Evolutionary conservation across 768 basidiomycete genomes (phyloP).

Genomic region (Trametes elegans): DNA sequence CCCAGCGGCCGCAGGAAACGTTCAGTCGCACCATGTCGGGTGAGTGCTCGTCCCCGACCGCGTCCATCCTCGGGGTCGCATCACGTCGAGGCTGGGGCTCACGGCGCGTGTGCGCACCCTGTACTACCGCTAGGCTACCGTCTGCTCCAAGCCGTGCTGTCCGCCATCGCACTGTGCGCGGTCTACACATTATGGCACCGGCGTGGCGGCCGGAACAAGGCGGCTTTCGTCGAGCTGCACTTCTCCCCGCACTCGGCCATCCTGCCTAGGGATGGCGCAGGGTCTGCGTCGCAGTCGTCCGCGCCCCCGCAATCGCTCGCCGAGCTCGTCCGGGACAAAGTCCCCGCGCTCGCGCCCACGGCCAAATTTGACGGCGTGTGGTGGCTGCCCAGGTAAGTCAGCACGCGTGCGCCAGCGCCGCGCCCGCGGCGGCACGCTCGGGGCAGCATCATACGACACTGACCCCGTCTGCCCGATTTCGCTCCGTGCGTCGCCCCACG

Average conservation of each 20-base stretch:
- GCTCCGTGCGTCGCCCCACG: no score
- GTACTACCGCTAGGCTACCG: no score
- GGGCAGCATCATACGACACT: no score
- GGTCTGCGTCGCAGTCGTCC: not conserved
- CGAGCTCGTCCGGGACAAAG: constrained; percentile 5
- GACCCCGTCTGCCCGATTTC: no score
- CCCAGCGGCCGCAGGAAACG: no score
- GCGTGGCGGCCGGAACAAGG: not conserved
- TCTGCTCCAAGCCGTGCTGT: not conserved
- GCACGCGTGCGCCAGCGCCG: no score
- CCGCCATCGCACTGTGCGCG: not conserved
- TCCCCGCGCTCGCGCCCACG: constrained; percentile 6
- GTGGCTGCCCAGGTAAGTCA: constrained; percentile 25
- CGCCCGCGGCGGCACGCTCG: no score
- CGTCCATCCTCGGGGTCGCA: no score
- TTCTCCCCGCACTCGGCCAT: not conserved
- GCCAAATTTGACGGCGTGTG: constrained; percentile 16
- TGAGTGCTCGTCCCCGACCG: no score
- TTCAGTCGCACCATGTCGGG: no score
- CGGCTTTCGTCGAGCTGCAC: constrained; percentile 3
- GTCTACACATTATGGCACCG: not conserved
- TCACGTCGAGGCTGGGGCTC: no score
- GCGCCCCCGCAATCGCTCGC: constrained; percentile 1
- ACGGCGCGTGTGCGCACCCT: no score
- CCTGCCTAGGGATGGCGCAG: not conserved